A percentile compares a stretch with the other conserved stretches of the same genome.
Conservation (phyloP, 139 green algal species). For the Tetraselmis striata region DNA sequence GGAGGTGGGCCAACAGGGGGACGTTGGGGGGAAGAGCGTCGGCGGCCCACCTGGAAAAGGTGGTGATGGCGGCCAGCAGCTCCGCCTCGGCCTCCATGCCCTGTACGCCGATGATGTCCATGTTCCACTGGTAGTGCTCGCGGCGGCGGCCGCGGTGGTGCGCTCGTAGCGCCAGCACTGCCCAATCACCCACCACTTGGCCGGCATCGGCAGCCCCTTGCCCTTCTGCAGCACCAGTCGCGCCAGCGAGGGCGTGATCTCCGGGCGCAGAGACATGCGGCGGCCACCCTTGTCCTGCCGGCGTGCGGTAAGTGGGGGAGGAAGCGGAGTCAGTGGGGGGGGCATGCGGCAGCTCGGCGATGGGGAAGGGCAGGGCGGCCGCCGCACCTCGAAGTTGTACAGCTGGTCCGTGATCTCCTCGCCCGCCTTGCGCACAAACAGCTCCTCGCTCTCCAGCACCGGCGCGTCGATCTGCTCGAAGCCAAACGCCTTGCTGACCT, state of each 20-base stretch:
- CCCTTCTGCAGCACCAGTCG: constrained; percentile 64
- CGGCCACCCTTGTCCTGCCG: constrained; percentile 90
- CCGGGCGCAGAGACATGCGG: constrained; percentile 82
- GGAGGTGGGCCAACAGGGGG: too few relatives aligned
- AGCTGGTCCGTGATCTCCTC: constrained; percentile 98
- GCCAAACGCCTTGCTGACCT: constrained; percentile 63
- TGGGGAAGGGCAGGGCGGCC: too few relatives aligned
- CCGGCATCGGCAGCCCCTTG: constrained; percentile 67
- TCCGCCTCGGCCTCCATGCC: constrained; percentile 90
- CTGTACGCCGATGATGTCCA: constrained; percentile 88
- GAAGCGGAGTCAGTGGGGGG: neutral
- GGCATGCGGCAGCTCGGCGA: too few relatives aligned
- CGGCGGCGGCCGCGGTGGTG: constrained; percentile 47
- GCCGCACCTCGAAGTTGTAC: constrained; percentile 92
- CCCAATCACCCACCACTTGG: constrained; percentile 94
- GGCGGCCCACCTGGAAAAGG: constrained; percentile 68
- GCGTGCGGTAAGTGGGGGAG: too few relatives aligned
- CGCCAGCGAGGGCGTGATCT: constrained; percentile 91
- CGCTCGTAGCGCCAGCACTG: constrained; percentile 66
- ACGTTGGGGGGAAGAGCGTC: neutral
- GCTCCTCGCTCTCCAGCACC: constrained; percentile 93
- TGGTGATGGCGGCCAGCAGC: constrained; percentile 81
- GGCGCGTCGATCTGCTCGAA: constrained; percentile 94
- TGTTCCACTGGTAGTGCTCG: constrained; percentile 83
- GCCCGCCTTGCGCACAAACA: constrained; percentile 93